These are phyloP conservation scores for Aspergillus saccharolyticus DNA, from an alignment of 495 filamentous ascomycete species.

Conservation along the genomic window DNA sequence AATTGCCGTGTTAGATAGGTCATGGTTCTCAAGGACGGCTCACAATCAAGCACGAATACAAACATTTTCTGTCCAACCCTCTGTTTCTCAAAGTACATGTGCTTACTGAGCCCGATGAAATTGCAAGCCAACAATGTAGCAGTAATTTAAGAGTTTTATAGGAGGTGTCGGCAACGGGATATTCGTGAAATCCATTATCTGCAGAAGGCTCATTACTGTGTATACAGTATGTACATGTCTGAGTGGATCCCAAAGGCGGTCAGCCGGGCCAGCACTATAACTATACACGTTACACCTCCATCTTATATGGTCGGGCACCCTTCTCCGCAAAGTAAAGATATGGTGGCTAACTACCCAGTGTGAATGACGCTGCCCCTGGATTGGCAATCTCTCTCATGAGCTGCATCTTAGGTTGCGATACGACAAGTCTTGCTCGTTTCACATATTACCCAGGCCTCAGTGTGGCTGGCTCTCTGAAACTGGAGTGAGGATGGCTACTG, in stretches of 20 bases:
- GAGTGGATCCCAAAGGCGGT: background rate
- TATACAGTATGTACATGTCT: no score
- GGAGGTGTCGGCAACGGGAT: background rate
- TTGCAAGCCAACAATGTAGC: no score
- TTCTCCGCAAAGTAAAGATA: background rate
- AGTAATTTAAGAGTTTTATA: no score
- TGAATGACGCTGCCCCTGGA: no score
- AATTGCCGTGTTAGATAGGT: background rate
- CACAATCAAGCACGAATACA: background rate
- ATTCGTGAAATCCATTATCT: background rate
- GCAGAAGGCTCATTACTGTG: background rate
- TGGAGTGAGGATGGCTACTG: constrained; percentile 20
- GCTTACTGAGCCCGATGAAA: background rate
- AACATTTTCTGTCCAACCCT: background rate
- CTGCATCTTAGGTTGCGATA: background rate
- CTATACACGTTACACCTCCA: background rate
- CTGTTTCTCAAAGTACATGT: background rate
- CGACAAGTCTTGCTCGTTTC: background rate
- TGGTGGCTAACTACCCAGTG: background rate
- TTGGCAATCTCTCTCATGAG: background rate
- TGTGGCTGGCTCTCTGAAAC: background rate
- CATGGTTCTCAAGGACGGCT: background rate
- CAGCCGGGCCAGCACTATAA: background rate
- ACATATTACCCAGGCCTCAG: background rate
- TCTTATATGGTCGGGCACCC: no score